Conservation (phyloP, 352 stramenopile genomes). For the Globisporangium parvum region DNA sequence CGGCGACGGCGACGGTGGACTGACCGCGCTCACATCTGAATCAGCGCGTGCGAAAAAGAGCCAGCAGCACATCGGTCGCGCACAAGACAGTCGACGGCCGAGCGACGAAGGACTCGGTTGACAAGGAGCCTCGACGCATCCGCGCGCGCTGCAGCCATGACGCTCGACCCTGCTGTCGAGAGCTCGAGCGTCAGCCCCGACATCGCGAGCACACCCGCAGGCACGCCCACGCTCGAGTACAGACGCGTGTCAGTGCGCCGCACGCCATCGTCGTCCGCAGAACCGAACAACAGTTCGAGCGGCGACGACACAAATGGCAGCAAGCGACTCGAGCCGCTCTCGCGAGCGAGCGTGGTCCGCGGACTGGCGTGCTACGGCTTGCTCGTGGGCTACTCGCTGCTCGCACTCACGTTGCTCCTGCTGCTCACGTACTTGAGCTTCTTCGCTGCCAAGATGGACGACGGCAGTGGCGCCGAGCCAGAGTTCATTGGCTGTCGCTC, state of each 20-base stretch:
- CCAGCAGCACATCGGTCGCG: too few relatives aligned
- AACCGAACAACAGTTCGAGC: not conserved
- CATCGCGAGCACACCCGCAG: not conserved
- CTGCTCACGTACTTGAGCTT: constrained; percentile 73
- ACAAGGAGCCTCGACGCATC: too few relatives aligned
- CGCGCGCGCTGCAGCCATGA: too few relatives aligned
- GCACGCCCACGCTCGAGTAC: constrained; percentile 9
- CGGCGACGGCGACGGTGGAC: too few relatives aligned
- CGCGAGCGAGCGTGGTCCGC: constrained; percentile 4
- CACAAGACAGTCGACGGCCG: too few relatives aligned
- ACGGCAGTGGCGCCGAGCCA: constrained; percentile 22
- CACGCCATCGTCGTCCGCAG: not conserved
- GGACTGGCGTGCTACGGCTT: constrained; percentile 28
- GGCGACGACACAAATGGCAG: constrained; percentile 13
- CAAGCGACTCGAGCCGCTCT: constrained; percentile 4
- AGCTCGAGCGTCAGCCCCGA: too few relatives aligned
- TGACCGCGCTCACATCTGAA: too few relatives aligned
- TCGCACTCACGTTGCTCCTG: constrained; percentile 35
- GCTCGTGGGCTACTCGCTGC: constrained; percentile 35
- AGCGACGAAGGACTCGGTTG: too few relatives aligned
- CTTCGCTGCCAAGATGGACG: constrained; percentile 58
- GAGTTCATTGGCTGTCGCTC: constrained; percentile 64
- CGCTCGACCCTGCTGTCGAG: too few relatives aligned
- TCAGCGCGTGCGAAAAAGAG: too few relatives aligned
- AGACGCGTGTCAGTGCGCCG: not conserved